Percentiles rank a stretch among this genome's conserved stretches.
Evolutionary conservation across 2,329 filamentous ascomycete species (phyloP).

Genomic region (Fusarium begoniae): DNA sequence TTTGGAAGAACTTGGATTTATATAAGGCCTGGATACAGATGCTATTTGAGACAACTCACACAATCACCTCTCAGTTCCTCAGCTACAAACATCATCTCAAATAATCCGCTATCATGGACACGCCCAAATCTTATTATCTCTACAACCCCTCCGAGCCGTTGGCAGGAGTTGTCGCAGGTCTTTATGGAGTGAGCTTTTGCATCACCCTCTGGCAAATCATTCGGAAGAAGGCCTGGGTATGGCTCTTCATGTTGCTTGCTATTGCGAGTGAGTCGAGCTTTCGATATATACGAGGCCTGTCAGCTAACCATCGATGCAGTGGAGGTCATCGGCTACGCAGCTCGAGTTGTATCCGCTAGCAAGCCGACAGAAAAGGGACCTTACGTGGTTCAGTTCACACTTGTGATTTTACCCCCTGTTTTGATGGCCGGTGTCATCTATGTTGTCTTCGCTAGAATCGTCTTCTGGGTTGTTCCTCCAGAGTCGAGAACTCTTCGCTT

Average conservation of each 20-base stretch:
- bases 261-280: conserved; percentile 14
- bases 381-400: conserved; percentile 34
- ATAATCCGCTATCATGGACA: background rate
- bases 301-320: background rate
- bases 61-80: background rate
- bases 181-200: conserved; percentile 29
- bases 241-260: conserved; percentile 29
- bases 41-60: background rate
- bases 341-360: conserved; percentile 23
- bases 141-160: conserved; percentile 29
- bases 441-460: conserved; percentile 35
- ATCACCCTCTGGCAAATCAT: conserved; percentile 28
- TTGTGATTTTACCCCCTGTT: conserved; percentile 35
- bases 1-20: background rate
- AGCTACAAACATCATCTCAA: background rate
- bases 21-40: background rate
- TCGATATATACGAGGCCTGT: accelerated
- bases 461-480: conserved; percentile 37
- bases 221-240: conserved; percentile 32
- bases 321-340: conserved; percentile 30
- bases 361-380: conserved; percentile 23
- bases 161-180: conserved; percentile 29
- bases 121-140: conserved; percentile 22
- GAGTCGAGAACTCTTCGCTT: conserved; percentile 28
- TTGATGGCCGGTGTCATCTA: conserved; percentile 42